phyloP scores from a whole-genome alignment of 352 stramenopile species.

The Phytophthora aleatoria region DNA sequence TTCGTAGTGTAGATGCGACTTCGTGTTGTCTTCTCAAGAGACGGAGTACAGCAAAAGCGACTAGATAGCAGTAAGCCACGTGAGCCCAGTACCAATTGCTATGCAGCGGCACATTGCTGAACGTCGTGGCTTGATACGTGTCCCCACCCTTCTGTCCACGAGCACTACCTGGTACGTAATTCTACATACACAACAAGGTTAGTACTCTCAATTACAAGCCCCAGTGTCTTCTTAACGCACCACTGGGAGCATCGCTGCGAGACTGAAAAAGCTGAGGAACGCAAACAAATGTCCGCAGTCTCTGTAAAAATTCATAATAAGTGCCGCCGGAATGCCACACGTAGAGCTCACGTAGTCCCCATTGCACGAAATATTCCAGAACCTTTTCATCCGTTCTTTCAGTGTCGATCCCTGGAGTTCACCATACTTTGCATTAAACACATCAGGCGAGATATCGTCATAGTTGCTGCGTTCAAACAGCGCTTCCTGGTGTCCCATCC shows the following conservation, averaged over 20 bases:
- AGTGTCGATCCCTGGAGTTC: conserved; percentile 48
- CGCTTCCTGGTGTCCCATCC: conserved; percentile 53
- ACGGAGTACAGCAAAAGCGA: conserved; percentile 52
- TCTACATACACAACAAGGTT: conserved; percentile 36
- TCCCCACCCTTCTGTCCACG: conserved; percentile 35
- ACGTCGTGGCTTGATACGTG: conserved; percentile 80
- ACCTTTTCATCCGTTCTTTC: conserved; percentile 49
- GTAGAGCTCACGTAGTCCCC: conserved; percentile 63
- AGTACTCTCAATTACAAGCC: background rate
- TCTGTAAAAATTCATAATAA: conserved; percentile 67
- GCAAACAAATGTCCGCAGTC: conserved; percentile 71
- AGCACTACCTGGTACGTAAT: conserved; percentile 66
- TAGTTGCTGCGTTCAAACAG: conserved; percentile 84
- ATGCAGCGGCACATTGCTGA: conserved; percentile 80
- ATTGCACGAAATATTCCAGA: conserved; percentile 50
- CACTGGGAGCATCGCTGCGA: conserved; percentile 74
- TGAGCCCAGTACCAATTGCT: conserved; percentile 84
- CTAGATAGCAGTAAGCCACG: conserved; percentile 78
- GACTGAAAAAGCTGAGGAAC: conserved; percentile 67
- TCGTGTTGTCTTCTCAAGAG: conserved; percentile 63
- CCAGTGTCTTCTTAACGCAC: conserved; percentile 34
- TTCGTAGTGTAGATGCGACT: conserved; percentile 50
- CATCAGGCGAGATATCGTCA: conserved; percentile 46
- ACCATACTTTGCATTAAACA: conserved; percentile 55
- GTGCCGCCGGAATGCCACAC: conserved; percentile 69